phyloP scores from a whole-genome alignment of 805 yeast species.

The Yarrowia sp. region DNA sequence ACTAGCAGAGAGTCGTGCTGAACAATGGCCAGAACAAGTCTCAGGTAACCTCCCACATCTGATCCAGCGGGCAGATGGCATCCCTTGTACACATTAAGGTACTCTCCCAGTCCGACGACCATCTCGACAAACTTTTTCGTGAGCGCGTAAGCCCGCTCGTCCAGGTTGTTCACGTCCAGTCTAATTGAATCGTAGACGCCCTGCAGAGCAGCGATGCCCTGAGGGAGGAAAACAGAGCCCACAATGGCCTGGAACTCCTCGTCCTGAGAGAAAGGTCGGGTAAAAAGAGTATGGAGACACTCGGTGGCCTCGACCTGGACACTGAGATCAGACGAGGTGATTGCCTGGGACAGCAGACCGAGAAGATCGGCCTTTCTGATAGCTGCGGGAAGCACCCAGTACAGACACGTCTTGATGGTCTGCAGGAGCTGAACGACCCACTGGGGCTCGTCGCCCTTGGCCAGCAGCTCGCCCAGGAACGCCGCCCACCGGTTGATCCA shows the following conservation, averaged over 20 bases:
- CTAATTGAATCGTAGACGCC: slow-evolving; percentile 63
- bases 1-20: slow-evolving; percentile 85
- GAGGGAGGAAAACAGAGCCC: slow-evolving; percentile 75
- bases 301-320: slow-evolving; percentile 87
- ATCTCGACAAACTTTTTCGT: slow-evolving; percentile 91
- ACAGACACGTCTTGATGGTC: slow-evolving; percentile 85
- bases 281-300: slow-evolving; percentile 85
- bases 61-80: slow-evolving; percentile 58
- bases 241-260: slow-evolving; percentile 79
- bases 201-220: slow-evolving; percentile 73
- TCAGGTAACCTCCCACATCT: slow-evolving; percentile 72
- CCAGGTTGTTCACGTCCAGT: slow-evolving; percentile 69
- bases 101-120: slow-evolving; percentile 85
- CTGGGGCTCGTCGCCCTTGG: slow-evolving; percentile 42
- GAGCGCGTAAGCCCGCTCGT: slow-evolving; percentile 80
- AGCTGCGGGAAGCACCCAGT: slow-evolving; percentile 86
- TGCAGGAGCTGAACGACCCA: slow-evolving; percentile 75
- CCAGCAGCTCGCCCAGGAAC: slow-evolving; percentile 57
- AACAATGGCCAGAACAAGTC: slow-evolving; percentile 79
- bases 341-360: slow-evolving; percentile 64
- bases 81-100: slow-evolving; percentile 60
- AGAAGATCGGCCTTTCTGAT: slow-evolving; percentile 71
- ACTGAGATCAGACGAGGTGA: slow-evolving; percentile 59
- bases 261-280: slow-evolving; percentile 70
- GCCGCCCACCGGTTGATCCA: slow-evolving; percentile 85